Base-by-base conservation (phyloP, 139 green algal species). In the Volvox reticuliferus region DNA sequence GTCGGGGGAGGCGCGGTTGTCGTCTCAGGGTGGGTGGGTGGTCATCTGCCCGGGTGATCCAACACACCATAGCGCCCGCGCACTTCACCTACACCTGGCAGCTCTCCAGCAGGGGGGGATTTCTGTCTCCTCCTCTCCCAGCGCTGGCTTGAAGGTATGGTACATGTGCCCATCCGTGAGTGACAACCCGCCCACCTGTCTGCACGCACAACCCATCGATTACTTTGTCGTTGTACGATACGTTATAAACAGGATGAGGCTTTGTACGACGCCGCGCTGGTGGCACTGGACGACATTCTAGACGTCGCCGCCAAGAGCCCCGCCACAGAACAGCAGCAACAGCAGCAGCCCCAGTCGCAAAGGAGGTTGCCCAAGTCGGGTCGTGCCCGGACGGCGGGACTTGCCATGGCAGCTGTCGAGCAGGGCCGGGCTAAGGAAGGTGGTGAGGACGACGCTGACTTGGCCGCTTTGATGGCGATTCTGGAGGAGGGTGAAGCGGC, bases 401-500 rank as follows among this genome's bases (percentile, higher is more conserved):
- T 13, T 17, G 30, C 33, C 76, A 32, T 14, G 14, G 26, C 73
- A 19, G 22, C 28, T 55, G 44, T 9, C 44, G 44, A 55, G 44
- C 5, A 9, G 44, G 44, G 44, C 44, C 44, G 5, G 5, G 44
- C 44, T 9, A 55, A 55, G 5, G 44, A 73, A 26, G 50, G 55
- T 17, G 82, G 32, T 12, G 82, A 87, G 32, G 62, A 87, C 0
- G 82, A 87, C 62, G 32, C 62, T 0, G 82, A 77, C 2, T 28
- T 87, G 62, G 62, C 61, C 5, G 82, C 62, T 32, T 30, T 87
- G 82, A 87, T 87, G 82, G 32, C 30, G 32, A 61, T 87, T 2
- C 24, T 87, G n/a, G 62, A 87, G 30, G 62, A 87, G 82, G 61
- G 30, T 13, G 82, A 87, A 61, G 82, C 82, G 62, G 62, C 32